phyloP scores from a whole-genome alignment of 331 rosid species.

The Quercus lobata region DNA sequence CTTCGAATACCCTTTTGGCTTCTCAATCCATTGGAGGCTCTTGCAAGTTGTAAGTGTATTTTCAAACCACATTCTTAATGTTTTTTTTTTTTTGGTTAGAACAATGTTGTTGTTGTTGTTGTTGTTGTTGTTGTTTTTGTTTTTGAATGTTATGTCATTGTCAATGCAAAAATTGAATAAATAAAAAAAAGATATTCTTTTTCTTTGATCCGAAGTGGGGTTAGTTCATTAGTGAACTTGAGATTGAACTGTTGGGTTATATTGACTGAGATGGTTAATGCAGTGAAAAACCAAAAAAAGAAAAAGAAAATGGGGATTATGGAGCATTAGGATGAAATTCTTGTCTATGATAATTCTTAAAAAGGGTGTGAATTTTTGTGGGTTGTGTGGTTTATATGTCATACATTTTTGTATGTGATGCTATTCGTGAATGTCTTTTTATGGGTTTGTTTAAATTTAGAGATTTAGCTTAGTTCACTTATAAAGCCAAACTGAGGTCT shows the following conservation, averaged over 20 bases:
- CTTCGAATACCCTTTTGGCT: not conserved
- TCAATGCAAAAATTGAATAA: not conserved
- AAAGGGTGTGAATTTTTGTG: conserved; percentile 4
- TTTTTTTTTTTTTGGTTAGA: not conserved
- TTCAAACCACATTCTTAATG: not conserved
- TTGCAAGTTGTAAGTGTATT: conserved; percentile 8
- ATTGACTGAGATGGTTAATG: conserved; percentile 13
- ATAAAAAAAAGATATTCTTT: not conserved
- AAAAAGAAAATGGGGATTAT: not conserved
- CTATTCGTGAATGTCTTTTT: not conserved
- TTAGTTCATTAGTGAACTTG: not conserved
- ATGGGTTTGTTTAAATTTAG: not conserved
- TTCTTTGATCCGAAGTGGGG: conserved; percentile 8
- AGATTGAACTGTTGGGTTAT: conserved; percentile 1
- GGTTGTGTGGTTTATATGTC: not conserved
- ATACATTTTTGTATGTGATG: not conserved
- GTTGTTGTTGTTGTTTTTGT: not conserved
- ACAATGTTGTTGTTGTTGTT: too few species aligned
- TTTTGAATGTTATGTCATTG: not conserved
- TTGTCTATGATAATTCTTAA: not conserved
- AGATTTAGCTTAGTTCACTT: not conserved
- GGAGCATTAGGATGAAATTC: not conserved
- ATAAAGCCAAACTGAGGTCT: not conserved
- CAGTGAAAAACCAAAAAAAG: not conserved
- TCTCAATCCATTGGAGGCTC: not conserved